Percentiles rank a stretch among this genome's conserved stretches.
These are phyloP conservation scores for Leptographium lundbergii DNA, from an alignment of 2,329 filamentous ascomycete genomes.

Conservation along the genomic window DNA sequence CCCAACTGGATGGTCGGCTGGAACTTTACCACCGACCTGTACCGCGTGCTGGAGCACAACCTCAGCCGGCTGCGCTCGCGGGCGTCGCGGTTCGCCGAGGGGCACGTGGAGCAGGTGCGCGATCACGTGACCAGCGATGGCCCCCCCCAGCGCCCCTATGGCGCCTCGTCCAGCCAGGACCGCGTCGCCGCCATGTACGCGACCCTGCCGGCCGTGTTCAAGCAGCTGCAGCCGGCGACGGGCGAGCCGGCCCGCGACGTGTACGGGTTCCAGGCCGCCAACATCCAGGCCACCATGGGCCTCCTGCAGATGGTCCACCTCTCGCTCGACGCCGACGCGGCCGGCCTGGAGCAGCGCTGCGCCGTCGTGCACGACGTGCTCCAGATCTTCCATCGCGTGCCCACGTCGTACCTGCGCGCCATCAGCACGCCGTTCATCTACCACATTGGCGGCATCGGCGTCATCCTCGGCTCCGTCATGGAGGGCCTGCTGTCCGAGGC, in stretches of 20 bases:
- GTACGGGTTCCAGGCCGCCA: slow-evolving; percentile 23
- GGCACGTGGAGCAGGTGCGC: too few species aligned
- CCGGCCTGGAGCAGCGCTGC: slow-evolving; percentile 18
- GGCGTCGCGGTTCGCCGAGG: slow-evolving; percentile 7
- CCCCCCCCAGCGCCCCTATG: slow-evolving; percentile 1
- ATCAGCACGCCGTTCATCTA: slow-evolving; percentile 22
- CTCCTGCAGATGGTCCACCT: slow-evolving; percentile 20
- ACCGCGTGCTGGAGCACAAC: slow-evolving; percentile 40
- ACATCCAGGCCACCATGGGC: slow-evolving; percentile 22
- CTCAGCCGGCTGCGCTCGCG: slow-evolving; percentile 10
- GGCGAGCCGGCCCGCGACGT: slow-evolving; percentile 17
- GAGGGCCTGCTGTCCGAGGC: slow-evolving; percentile 18
- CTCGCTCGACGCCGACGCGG: slow-evolving; percentile 14
- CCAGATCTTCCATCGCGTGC: slow-evolving; percentile 16
- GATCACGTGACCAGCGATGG: too few species aligned
- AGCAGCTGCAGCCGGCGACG: slow-evolving; percentile 16
- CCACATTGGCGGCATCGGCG: slow-evolving; percentile 21
- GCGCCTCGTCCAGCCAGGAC: slow-evolving; percentile 8
- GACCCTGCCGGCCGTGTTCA: slow-evolving; percentile 17
- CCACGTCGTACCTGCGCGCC: slow-evolving; percentile 16
- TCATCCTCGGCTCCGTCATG: slow-evolving; percentile 22
- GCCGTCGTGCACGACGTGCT: slow-evolving; percentile 19
- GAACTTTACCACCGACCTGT: slow-evolving; percentile 46
- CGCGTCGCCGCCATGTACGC: slow-evolving; percentile 16
- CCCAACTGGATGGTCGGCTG: slow-evolving; percentile 37